phyloP scores from a whole-genome alignment of 805 yeast genomes.

The Grigorovia jiainica region DNA sequence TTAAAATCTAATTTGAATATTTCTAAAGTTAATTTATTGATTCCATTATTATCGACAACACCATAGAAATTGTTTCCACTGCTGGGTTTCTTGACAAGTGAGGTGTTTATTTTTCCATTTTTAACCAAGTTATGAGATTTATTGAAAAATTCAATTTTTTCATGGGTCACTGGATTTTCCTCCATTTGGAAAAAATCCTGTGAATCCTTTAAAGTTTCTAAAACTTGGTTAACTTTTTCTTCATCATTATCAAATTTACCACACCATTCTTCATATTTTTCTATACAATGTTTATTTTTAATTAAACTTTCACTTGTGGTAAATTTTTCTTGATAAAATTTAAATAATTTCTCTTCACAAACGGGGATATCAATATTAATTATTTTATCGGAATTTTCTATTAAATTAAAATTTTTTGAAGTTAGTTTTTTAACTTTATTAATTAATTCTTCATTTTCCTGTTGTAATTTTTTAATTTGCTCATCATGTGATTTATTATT shows the following conservation, averaged over 20 bases:
- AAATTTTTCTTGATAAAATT: constrained; percentile 20
- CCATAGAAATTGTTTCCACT: not conserved
- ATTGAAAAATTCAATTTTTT: not conserved
- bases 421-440: too few species aligned
- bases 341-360: constrained; percentile 13
- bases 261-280: constrained; percentile 11
- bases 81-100: too few species aligned
- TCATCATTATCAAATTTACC: constrained; percentile 8
- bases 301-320: too few species aligned
- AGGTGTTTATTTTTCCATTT: too few species aligned
- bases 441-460: too few species aligned
- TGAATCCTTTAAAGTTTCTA: not conserved
- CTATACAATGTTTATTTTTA: too few species aligned
- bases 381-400: too few species aligned
- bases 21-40: not conserved
- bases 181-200: not conserved
- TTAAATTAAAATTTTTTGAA: too few species aligned
- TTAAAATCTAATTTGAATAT: constrained; percentile 3
- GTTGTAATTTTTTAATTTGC: too few species aligned
- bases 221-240: constrained; percentile 2
- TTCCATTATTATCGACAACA: not conserved
- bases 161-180: not conserved
- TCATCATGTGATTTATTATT: too few species aligned
- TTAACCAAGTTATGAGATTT: not conserved
- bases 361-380: constrained; percentile 14